Conservation (phyloP, 352 stramenopile species). For the Phytophthora parvispora region DNA sequence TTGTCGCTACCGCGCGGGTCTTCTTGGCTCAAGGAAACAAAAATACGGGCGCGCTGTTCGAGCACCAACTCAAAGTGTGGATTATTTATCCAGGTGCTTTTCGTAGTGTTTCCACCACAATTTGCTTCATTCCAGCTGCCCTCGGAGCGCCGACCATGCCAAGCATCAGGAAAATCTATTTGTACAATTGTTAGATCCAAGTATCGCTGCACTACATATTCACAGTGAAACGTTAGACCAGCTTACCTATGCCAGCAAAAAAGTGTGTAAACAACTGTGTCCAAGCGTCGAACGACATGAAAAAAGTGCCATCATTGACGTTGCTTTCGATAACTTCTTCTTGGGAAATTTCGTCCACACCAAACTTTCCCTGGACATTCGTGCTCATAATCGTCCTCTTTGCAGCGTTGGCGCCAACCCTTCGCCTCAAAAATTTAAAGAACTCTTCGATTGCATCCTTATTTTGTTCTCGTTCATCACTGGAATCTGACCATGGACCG, state of each 20-base stretch:
- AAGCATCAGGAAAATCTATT: conserved; percentile 90
- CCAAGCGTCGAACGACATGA: conserved; percentile 93
- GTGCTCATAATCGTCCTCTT: conserved; percentile 75
- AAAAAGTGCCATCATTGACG: conserved; percentile 92
- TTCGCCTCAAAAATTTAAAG: conserved; percentile 79
- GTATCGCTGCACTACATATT: background rate
- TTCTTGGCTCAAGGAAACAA: conserved; percentile 85
- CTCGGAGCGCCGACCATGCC: conserved; percentile 81
- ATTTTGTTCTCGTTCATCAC: conserved; percentile 79
- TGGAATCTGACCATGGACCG: conserved; percentile 88
- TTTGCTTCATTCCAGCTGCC: conserved; percentile 82
- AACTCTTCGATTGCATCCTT: conserved; percentile 82
- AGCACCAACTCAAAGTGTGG: conserved; percentile 84
- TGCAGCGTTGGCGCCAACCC: conserved; percentile 69
- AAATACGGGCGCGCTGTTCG: conserved; percentile 67
- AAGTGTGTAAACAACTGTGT: conserved; percentile 92
- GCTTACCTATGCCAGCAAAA: conserved; percentile 89
- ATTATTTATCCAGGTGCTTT: conserved; percentile 92
- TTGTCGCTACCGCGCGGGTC: conserved; percentile 79
- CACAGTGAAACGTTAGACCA: background rate
- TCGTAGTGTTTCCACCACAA: conserved; percentile 83
- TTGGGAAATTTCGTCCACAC: conserved; percentile 70
- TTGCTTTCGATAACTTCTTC: conserved; percentile 88
- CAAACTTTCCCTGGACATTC: conserved; percentile 59
- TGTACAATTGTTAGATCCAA: background rate